Conservation (phyloP, 371 early-diverging fungal genomes). For the Rhizopus microsporus region DNA sequence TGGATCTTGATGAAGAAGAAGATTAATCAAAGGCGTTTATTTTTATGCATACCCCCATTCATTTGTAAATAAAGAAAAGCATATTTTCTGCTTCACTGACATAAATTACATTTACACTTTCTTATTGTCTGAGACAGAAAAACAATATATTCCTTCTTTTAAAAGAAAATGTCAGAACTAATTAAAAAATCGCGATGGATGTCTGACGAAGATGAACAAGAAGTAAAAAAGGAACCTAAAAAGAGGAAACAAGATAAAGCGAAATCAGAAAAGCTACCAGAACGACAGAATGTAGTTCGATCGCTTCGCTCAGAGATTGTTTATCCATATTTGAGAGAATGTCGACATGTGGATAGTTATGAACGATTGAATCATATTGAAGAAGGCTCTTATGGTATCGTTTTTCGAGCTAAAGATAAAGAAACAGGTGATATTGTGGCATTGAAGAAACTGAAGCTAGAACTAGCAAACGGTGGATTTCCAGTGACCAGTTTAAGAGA, state of each 20-base stretch:
- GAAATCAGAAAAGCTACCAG: slow-evolving; percentile 4
- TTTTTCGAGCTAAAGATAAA: slow-evolving; percentile 94
- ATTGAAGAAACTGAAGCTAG: slow-evolving; percentile 95
- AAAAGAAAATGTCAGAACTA: slow-evolving; percentile 12
- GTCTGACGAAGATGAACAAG: slow-evolving; percentile 33
- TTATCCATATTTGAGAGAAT: slow-evolving; percentile 42
- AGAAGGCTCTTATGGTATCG: slow-evolving; percentile 99
- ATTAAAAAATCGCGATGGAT: slow-evolving; percentile 43
- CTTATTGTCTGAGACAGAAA: too few relatives aligned
- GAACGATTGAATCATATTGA: slow-evolving; percentile 95
- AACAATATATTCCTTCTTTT: too few relatives aligned
- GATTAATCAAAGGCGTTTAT: not conserved
- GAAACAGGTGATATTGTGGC: slow-evolving; percentile 95
- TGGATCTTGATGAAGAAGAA: not conserved
- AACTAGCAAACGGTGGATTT: slow-evolving; percentile 94
- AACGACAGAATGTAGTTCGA: slow-evolving; percentile 9
- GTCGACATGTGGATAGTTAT: slow-evolving; percentile 83
- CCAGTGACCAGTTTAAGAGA: slow-evolving; percentile 93
- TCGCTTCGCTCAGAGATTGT: slow-evolving; percentile 1
- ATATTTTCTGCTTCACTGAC: too few relatives aligned
- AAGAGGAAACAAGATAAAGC: slow-evolving; percentile 11
- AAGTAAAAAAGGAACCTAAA: slow-evolving; percentile 10
- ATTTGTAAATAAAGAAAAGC: too few relatives aligned
- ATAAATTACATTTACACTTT: too few relatives aligned
- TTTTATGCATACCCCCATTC: too few relatives aligned